Evolutionary conservation across 768 basidiomycete genomes (phyloP).

Genomic region (Tephrocybe sp.): DNA sequence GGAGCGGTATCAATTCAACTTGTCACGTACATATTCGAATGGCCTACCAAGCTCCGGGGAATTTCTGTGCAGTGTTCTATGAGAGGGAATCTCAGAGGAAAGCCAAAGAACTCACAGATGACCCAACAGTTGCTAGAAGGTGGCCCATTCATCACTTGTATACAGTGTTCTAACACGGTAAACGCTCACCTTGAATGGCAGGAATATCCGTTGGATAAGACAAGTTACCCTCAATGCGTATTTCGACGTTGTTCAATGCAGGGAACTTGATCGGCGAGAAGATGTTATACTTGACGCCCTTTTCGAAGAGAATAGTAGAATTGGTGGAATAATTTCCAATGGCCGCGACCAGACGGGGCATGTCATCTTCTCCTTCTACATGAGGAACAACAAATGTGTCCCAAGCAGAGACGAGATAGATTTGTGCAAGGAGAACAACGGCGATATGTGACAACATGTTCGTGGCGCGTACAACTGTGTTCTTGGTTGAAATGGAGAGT

Average conservation of each 20-base stretch:
- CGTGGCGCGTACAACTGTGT: not conserved
- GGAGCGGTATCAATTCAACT: not conserved
- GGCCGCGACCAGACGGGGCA: slow-evolving; percentile 43
- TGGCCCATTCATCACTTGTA: no score
- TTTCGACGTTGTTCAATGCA: slow-evolving; percentile 51
- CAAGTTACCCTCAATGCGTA: slow-evolving; percentile 55
- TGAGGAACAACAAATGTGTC: slow-evolving; percentile 53
- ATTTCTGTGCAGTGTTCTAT: slow-evolving; percentile 27
- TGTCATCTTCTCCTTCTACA: slow-evolving; percentile 45
- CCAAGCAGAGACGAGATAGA: slow-evolving; percentile 34
- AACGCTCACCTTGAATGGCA: slow-evolving; percentile 46
- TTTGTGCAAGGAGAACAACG: slow-evolving; percentile 22
- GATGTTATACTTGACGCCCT: slow-evolving; percentile 58
- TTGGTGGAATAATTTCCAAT: slow-evolving; percentile 38
- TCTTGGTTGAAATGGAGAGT: not conserved
- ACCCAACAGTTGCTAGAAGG: slow-evolving; percentile 38
- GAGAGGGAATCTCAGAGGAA: not conserved
- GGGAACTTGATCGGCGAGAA: slow-evolving; percentile 60
- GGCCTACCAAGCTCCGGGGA: slow-evolving; percentile 43
- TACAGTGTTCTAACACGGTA: no score
- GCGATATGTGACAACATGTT: slow-evolving; percentile 10
- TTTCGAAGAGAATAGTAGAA: slow-evolving; percentile 54
- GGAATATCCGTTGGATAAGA: slow-evolving; percentile 52
- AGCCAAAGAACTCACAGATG: slow-evolving; percentile 34
- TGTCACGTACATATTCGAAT: not conserved